A percentile compares a stretch with the other conserved stretches of the same genome.
Evolutionary conservation across 192 early-diverging fungal genomes (phyloP).

Genomic region (Nowakowskiella sp.): DNA sequence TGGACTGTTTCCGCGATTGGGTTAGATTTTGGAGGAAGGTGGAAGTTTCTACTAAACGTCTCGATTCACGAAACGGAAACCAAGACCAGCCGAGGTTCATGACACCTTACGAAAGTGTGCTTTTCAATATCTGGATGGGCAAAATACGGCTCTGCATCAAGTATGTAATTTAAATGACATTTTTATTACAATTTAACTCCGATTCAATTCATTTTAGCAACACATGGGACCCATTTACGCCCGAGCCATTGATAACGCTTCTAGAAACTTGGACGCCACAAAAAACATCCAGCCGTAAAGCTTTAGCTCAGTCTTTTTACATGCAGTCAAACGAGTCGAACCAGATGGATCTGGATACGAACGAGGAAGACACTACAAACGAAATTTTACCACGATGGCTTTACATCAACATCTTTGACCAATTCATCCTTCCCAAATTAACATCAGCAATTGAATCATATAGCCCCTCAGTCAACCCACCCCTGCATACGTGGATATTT

Average conservation of each 20-base stretch:
- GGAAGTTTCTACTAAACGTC: slow-evolving; percentile 49
- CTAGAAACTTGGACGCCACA: slow-evolving; percentile 62
- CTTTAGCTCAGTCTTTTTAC: no score
- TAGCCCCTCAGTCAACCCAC: slow-evolving; percentile 45
- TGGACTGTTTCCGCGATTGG: slow-evolving; percentile 46
- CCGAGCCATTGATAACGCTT: slow-evolving; percentile 57
- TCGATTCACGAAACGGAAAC: slow-evolving; percentile 4
- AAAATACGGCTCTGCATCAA: slow-evolving; percentile 69
- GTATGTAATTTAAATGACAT: slow-evolving; percentile 43
- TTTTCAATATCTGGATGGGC: slow-evolving; percentile 71
- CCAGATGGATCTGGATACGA: neutral
- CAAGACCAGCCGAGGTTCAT: slow-evolving; percentile 22
- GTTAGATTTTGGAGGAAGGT: no score
- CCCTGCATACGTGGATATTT: slow-evolving; percentile 70
- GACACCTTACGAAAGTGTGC: slow-evolving; percentile 71
- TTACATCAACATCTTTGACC: slow-evolving; percentile 63
- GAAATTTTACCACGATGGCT: slow-evolving; percentile 62
- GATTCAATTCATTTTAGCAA: slow-evolving; percentile 40
- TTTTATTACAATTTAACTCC: slow-evolving; percentile 1
- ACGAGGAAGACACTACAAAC: neutral
- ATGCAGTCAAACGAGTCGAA: no score
- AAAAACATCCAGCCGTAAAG: no score
- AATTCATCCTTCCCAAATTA: slow-evolving; percentile 76
- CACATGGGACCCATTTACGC: slow-evolving; percentile 57
- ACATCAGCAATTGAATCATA: slow-evolving; percentile 50